Percentiles rank a stretch among this genome's conserved stretches.
phyloP scores from a whole-genome alignment of 2,329 filamentous ascomycete species.

The Fusarium penzigii region DNA sequence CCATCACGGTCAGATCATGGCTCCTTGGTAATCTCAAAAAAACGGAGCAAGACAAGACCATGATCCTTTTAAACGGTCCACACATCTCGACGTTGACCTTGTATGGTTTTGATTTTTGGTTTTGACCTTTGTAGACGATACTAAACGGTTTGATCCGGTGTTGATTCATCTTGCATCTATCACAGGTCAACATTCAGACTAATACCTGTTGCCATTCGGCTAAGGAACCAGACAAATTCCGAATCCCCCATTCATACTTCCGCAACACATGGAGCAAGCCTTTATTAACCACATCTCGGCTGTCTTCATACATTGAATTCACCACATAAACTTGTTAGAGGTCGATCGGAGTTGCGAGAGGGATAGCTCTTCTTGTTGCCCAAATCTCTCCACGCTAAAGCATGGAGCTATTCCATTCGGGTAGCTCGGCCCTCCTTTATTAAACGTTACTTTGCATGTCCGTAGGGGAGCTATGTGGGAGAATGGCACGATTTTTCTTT shows the following conservation, averaged over 20 bases:
- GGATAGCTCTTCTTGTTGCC: conserved; percentile 5
- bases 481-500: conserved; percentile 11
- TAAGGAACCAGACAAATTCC: too few relatives aligned
- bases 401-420: not conserved
- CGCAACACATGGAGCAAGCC: too few relatives aligned
- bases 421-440: not conserved
- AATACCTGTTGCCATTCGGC: too few relatives aligned
- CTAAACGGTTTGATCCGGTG: too few relatives aligned
- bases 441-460: not conserved
- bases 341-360: too few relatives aligned
- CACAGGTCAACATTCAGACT: too few relatives aligned
- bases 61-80: conserved; percentile 3
- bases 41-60: not conserved
- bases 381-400: conserved; percentile 7
- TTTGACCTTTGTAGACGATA: too few relatives aligned
- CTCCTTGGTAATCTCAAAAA: conserved; percentile 18
- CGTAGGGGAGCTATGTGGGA: conserved; percentile 2
- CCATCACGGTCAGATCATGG: conserved; percentile 20
- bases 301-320: too few relatives aligned
- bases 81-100: not conserved
- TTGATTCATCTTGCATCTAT: too few relatives aligned
- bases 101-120: conserved; percentile 1
- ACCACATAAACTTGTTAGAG: too few relatives aligned
- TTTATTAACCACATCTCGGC: too few relatives aligned
- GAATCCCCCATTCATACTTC: too few relatives aligned